Conservation (phyloP, 2,329 filamentous ascomycete species). For the Penicillium sp. region DNA sequence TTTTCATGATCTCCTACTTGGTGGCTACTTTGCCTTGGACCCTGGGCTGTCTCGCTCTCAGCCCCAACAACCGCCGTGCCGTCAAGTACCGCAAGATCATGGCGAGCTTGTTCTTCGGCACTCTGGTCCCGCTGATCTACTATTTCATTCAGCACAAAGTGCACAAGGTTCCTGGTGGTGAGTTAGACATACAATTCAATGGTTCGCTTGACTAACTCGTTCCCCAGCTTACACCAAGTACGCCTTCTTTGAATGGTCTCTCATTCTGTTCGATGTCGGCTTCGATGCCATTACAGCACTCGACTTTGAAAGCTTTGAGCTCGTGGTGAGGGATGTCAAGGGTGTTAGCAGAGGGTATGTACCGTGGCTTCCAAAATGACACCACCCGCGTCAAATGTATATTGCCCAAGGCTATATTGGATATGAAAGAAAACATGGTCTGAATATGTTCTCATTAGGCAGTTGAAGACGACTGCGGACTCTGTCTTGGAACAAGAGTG, state of each 20-base stretch:
- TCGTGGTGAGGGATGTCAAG: conserved; percentile 85
- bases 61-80: conserved; percentile 78
- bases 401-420: conserved; percentile 46
- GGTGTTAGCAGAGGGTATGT: conserved; percentile 98
- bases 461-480: conserved; percentile 51
- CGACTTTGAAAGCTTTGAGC: conserved; percentile 87
- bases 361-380: conserved; percentile 88
- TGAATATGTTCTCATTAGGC: conserved; percentile 46
- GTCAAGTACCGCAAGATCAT: conserved; percentile 88
- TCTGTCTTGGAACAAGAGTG: conserved; percentile 72
- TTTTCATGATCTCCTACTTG: conserved; percentile 98
- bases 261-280: conserved; percentile 91
- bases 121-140: conserved; percentile 86
- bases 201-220: not conserved
- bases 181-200: conserved; percentile 31
- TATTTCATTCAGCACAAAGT: conserved; percentile 99
- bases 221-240: conserved; percentile 85
- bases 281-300: conserved; percentile 94
- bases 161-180: conserved; percentile 89
- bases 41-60: conserved; percentile 81
- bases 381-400: conserved; percentile 51
- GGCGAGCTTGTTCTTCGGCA: conserved; percentile 83
- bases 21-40: conserved; percentile 96
- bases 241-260: conserved; percentile 95
- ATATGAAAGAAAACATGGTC: conserved; percentile 36